Conservation (phyloP, 495 filamentous ascomycete genomes). For the Thermothielavioides terrestris region DNA sequence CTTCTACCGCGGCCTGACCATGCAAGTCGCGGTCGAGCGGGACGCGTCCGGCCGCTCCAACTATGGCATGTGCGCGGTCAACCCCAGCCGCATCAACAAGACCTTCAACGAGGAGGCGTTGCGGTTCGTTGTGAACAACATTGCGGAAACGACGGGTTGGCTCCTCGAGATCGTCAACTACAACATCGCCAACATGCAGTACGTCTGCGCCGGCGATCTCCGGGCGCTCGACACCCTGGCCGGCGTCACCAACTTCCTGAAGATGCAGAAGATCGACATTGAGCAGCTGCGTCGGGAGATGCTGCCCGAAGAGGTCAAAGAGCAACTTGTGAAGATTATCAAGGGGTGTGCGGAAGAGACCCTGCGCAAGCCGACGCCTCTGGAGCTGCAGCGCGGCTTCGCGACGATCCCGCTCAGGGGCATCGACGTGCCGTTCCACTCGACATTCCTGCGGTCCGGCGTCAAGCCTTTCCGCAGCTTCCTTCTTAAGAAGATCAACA, state of each 20-base stretch:
- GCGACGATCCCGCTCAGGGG: conserved; percentile 94
- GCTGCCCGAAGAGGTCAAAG: conserved; percentile 55
- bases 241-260: conserved; percentile 86
- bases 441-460: conserved; percentile 90
- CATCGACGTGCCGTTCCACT: conserved; percentile 98
- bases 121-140: conserved; percentile 89
- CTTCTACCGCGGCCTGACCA: conserved; percentile 97
- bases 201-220: conserved; percentile 94
- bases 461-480: conserved; percentile 98
- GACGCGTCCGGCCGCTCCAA: conserved; percentile 87
- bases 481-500: conserved; percentile 98
- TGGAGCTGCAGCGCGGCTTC: conserved; percentile 86
- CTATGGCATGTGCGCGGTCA: conserved; percentile 98
- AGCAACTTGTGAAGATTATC: conserved; percentile 51
- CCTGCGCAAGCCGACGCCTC: conserved; percentile 73
- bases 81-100: conserved; percentile 92
- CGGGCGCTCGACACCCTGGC: conserved; percentile 92
- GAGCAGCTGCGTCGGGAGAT: conserved; percentile 79
- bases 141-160: conserved; percentile 87
- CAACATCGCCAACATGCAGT: conserved; percentile 98
- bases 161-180: conserved; percentile 97
- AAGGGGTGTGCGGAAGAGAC: conserved; percentile 81
- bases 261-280: conserved; percentile 93
- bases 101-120: conserved; percentile 96
- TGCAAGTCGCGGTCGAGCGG: conserved; percentile 98